These are phyloP conservation scores for Trametes coccinea DNA, from an alignment of 768 basidiomycete genomes.

Conservation along the genomic window DNA sequence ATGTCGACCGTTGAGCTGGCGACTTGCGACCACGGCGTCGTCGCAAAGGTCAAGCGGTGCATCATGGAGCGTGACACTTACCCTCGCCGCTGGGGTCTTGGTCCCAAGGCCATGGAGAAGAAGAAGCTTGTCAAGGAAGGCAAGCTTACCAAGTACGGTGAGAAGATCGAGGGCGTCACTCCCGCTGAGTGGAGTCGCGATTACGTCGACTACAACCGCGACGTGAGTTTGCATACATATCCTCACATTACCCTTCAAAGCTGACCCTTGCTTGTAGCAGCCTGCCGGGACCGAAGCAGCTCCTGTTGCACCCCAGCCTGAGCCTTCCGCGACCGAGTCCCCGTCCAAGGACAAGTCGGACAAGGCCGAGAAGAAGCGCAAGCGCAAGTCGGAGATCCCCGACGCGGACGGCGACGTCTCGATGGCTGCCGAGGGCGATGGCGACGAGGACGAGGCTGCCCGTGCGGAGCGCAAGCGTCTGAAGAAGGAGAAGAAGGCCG, in stretches of 20 bases:
- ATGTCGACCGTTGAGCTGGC: constrained; percentile 99
- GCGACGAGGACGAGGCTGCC: constrained; percentile 46
- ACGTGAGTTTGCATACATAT: constrained; percentile 35
- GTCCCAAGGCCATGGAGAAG: constrained; percentile 96
- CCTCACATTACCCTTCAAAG: not conserved
- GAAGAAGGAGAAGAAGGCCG: constrained; percentile 36
- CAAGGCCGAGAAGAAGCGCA: constrained; percentile 74
- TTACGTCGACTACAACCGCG: constrained; percentile 91
- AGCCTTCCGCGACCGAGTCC: constrained; percentile 30
- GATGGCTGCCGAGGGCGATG: constrained; percentile 45
- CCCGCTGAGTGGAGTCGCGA: constrained; percentile 90
- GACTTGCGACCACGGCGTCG: constrained; percentile 97
- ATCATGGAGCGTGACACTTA: constrained; percentile 99
- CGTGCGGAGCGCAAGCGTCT: constrained; percentile 33
- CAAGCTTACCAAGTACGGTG: constrained; percentile 92
- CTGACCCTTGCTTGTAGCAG: constrained; percentile 30
- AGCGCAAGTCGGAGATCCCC: constrained; percentile 67
- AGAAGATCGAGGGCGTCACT: constrained; percentile 76
- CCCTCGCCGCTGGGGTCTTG: constrained; percentile 96
- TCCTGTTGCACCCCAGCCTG: constrained; percentile 20
- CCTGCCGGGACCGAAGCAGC: constrained; percentile 33
- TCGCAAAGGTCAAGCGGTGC: constrained; percentile 98
- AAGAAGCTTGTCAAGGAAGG: constrained; percentile 99
- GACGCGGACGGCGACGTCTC: constrained; percentile 47
- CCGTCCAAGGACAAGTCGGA: constrained; percentile 43